These are phyloP conservation scores for Helminthosporium solani DNA, from an alignment of 2,329 filamentous ascomycete genomes.

Conservation along the genomic window DNA sequence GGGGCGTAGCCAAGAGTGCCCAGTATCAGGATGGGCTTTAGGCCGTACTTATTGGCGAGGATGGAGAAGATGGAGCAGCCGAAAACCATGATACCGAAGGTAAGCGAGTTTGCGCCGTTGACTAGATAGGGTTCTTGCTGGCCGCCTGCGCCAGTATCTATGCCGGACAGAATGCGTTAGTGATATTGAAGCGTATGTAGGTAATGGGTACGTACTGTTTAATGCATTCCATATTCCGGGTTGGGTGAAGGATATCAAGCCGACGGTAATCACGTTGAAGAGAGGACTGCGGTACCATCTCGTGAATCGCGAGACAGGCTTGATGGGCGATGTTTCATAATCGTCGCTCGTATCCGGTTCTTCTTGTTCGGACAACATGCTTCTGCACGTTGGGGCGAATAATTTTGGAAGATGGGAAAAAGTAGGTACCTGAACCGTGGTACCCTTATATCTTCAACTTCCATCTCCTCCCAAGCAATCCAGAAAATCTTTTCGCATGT, in stretches of 20 bases:
- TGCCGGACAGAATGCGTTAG: constrained; percentile 12
- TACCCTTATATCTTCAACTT: too few relatives aligned
- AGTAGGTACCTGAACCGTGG: too few relatives aligned
- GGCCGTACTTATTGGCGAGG: constrained; percentile 36
- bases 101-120: constrained; percentile 47
- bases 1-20: constrained; percentile 29
- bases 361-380: too few relatives aligned
- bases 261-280: constrained; percentile 51
- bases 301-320: constrained; percentile 22
- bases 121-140: constrained; percentile 41
- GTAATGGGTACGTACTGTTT: constrained; percentile 35
- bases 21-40: constrained; percentile 36
- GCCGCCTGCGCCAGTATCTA: constrained; percentile 30
- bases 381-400: too few relatives aligned
- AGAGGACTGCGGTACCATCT: constrained; percentile 48
- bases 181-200: not conserved
- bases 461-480: too few relatives aligned
- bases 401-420: too few relatives aligned
- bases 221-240: constrained; percentile 53
- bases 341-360: too few relatives aligned
- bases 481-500: too few relatives aligned
- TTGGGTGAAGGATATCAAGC: constrained; percentile 48
- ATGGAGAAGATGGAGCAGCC: constrained; percentile 27
- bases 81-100: constrained; percentile 48
- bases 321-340: not conserved